Evolutionary conservation across 805 yeast genomes (phyloP), one percentile per base, ranked within the genome.

Genomic region (Soucietia sequanensis): DNA sequence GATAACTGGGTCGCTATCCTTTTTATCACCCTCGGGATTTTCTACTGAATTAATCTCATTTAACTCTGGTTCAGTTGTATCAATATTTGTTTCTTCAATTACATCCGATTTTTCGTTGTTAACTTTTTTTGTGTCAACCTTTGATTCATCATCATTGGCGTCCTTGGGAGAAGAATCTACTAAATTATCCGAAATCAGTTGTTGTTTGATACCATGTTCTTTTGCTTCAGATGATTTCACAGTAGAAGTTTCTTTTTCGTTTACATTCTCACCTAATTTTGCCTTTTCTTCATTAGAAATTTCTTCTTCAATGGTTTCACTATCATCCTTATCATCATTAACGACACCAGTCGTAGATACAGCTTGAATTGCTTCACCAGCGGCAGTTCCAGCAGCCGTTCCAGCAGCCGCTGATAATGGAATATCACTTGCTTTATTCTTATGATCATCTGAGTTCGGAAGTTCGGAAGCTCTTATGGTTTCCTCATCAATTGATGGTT

Each of bases 51-150:
- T 11, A 21, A 11, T 21, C 11, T 27, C 23, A 13, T 31, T 34
- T 18, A 27, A 18, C 9, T 16, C 14, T 22, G 40, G 37, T 22
- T 8, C 27, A 8, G 23, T 17, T 17, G 35, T 23, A 25, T 28
- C 22, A 12, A 17, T 34, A 5, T 25, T 26, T 9, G 8, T 11
- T 21, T 9, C 23, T 20, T 20, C 39, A 19, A 32, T 15, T 10
- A 16, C 15, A 14, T 31, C 32, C 16, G 30, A 23, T n/a, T 23
- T 17, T 30, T 23, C 31, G 11, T 39, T 24, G 4, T 28, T 3
- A 11, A 16, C 33, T 4, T 36, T 25, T 11, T 35, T 42, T 15
- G 36, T 27, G 10, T 18, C 21, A n/a, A n/a, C n/a, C n/a, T n/a
- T n/a, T n/a, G n/a, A n/a, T n/a, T n/a, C n/a, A n/a, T n/a, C n/a